Conservation (phyloP, 2,329 filamentous ascomycete species). For the Pseudogymnoascus sp. region DNA sequence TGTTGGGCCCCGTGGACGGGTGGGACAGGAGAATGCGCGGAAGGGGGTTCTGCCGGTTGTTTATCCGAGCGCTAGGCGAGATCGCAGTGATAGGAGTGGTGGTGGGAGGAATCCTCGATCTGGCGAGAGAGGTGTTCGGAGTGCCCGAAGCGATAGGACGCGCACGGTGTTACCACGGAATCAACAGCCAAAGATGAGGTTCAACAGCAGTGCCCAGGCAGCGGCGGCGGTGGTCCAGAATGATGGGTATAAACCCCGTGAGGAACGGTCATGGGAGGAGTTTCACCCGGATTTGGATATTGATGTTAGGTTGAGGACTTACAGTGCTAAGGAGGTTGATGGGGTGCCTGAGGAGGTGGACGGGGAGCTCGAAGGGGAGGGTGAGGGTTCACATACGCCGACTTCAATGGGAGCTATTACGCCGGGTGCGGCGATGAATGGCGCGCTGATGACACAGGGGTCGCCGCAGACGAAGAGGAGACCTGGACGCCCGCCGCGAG, state of each 20-base stretch:
- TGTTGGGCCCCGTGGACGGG: conserved; percentile 44
- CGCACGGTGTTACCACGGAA: conserved; percentile 26
- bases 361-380: background rate
- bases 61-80: conserved; percentile 23
- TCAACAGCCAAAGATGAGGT: conserved; percentile 51
- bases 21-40: conserved; percentile 42
- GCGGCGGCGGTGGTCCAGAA: conserved; percentile 82
- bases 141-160: no score
- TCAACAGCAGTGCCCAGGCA: conserved; percentile 71
- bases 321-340: conserved; percentile 78
- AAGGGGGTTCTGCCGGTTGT: conserved; percentile 39
- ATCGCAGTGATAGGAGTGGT: conserved; percentile 45
- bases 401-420: background rate
- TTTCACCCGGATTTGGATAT: conserved; percentile 95
- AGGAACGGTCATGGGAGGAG: conserved; percentile 95
- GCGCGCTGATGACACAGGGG: background rate
- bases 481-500: conserved; percentile 57
- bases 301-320: conserved; percentile 68
- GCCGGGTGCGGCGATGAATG: background rate
- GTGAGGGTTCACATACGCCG: background rate
- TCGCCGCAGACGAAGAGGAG: conserved; percentile 46
- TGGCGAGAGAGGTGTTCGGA: no score
- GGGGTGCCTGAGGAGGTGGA: conserved; percentile 47
- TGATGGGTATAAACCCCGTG: conserved; percentile 93
- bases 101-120: conserved; percentile 30